These are phyloP conservation scores for Metschnikowia lunata DNA, from an alignment of 805 yeast species.

Conservation along the genomic window DNA sequence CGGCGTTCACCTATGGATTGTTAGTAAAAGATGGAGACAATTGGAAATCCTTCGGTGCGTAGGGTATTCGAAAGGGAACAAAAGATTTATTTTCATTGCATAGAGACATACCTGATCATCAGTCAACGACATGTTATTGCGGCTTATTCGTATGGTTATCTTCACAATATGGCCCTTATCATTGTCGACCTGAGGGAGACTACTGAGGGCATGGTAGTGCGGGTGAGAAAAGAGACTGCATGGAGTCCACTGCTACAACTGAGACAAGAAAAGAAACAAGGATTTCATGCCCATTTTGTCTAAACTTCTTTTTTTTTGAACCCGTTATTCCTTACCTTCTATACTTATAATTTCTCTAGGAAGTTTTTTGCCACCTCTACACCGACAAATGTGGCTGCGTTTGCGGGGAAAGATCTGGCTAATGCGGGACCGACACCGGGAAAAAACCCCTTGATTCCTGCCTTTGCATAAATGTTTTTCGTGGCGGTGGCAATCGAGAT, in stretches of 20 bases:
- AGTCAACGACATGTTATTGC: slow-evolving; percentile 25
- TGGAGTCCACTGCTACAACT: too few species aligned
- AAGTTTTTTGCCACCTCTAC: slow-evolving; percentile 71
- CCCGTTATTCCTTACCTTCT: background rate
- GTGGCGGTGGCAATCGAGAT: slow-evolving; percentile 64
- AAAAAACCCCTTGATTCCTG: slow-evolving; percentile 89
- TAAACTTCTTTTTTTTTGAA: too few species aligned
- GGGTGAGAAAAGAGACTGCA: slow-evolving; percentile 9
- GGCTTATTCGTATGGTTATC: slow-evolving; percentile 3
- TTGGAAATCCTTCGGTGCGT: too few species aligned
- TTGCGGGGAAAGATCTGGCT: slow-evolving; percentile 93
- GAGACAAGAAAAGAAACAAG: too few species aligned
- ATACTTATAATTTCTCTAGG: slow-evolving; percentile 26
- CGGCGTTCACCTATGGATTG: slow-evolving; percentile 72
- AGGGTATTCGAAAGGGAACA: too few species aligned
- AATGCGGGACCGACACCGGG: slow-evolving; percentile 97
- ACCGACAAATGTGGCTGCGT: slow-evolving; percentile 97
- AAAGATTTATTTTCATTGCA: background rate
- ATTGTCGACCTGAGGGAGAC: slow-evolving; percentile 23
- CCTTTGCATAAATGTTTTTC: slow-evolving; percentile 60
- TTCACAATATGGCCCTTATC: slow-evolving; percentile 5
- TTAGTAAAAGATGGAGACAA: background rate
- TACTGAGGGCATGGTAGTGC: slow-evolving; percentile 15
- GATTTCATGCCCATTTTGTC: too few species aligned
- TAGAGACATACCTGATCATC: slow-evolving; percentile 27